Evolutionary conservation across 495 filamentous ascomycete genomes (phyloP), one percentile per base, ranked within the genome.

Genomic region (Aspergillus funiculosus): DNA sequence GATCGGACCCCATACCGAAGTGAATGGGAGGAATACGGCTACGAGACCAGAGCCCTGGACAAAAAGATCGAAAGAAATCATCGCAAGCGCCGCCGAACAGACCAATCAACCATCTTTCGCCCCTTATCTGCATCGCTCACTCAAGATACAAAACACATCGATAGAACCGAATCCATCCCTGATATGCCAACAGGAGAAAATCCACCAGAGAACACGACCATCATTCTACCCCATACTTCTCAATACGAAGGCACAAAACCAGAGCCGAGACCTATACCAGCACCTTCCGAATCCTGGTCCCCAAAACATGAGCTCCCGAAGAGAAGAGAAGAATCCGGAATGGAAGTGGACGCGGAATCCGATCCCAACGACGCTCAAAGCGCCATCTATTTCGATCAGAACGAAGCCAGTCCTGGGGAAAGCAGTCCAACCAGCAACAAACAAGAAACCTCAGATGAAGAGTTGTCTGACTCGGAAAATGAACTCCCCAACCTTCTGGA

Each of bases 1-100:
- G 64, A 68, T 25, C 56, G 56, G 21, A 51, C 62, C 1, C 52
- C 75, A 15, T 74, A 70, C 46, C 63, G 59, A 25, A 67, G 60
- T 40, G 67, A 72, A 20, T 80, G 77, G 77, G 77, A 79, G 55
- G 63, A 61, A 9, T 66, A 68, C 20, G 66, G 68, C 2, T 45
- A 53, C 27, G 64, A 59, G 11, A 36, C 62, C 0, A 44, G 53
- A 4, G 61, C 65, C 21, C 29, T 66, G 1, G 55, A 57, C 4
- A 65, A 63, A 19, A 60, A 64, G 1, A 45, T 75, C 45, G 49
- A 43, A 5, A 50, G 57, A 38, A 63, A 69, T 48, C 53, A 50
- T 32, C 56, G 30, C 9, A 72, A 75, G 42, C 52, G 63, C 36
- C 52, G 62, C 17, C 54, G 60, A 27, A 26, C 51, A 11, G 18